Evolutionary conservation across 495 filamentous ascomycete species (phyloP), one percentile per base, ranked within the genome.

Genomic region (Penicillium taxi): DNA sequence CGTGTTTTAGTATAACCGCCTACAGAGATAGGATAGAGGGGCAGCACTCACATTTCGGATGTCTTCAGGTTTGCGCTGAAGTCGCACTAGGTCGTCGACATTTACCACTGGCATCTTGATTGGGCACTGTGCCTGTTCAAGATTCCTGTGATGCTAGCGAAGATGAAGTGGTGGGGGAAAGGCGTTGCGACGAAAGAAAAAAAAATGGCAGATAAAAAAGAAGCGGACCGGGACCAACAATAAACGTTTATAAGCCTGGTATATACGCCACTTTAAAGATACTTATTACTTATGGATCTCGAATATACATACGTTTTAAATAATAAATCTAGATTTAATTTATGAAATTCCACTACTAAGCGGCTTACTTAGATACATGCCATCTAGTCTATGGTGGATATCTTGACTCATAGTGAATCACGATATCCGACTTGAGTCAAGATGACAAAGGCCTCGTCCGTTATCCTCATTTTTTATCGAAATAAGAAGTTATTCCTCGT

Each of bases 101-200:
- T 70, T 83, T 37, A 95, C 84, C 34, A 95, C 79, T 42, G 88
- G 88, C 88, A 95, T 95, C 32, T 64, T 78, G 60, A 32, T 42
- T 48, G 47, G 15, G 46, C 28, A 32, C 38, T 44, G 37, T 39
- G 19, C 33, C 36, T 40, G 45, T 46, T 32, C 44, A 33, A 37
- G 32, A 19, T 34, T 37, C 26, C 23, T 33, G 25, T 15, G 15
- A 27, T 44, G n/a, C 16, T 27, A 41, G 32, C 12, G 36, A 34
- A 23, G 17, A 28, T 22, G 41, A 32, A 29, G 41, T 44, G 44
- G 42, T 39, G 44, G 47, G 51, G 26, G 33, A 39, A 35, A 23
- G 19, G 19, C 26, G 26, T 41, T 33, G 32, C 47, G 37, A 41
- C 26, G 35, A 27, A 48, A 41, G 42, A 40, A 51, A 47, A 53